Evolutionary conservation across 2,329 filamentous ascomycete species (phyloP).

Genomic region (Sarocladiaceae sp.): DNA sequence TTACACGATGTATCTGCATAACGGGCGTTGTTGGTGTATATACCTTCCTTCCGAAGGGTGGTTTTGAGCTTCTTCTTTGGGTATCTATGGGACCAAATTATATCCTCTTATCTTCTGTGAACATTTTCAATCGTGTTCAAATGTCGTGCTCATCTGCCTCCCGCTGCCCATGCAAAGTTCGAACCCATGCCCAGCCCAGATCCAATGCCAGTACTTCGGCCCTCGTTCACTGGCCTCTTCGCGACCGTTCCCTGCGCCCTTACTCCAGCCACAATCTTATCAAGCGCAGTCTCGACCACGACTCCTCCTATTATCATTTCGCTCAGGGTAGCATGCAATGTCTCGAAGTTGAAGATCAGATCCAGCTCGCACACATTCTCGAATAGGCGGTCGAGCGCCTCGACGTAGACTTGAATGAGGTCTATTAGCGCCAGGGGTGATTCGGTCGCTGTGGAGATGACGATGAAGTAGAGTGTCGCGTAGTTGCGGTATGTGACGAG

Average conservation of each 20-base stretch:
- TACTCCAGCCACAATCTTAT: slow-evolving; percentile 84
- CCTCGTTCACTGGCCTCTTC: slow-evolving; percentile 74
- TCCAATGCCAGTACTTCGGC: slow-evolving; percentile 41
- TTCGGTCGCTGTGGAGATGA: slow-evolving; percentile 95
- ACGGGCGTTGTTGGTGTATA: slow-evolving; percentile 21
- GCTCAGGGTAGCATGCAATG: slow-evolving; percentile 80
- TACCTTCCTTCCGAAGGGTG: slow-evolving; percentile 12
- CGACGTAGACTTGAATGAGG: slow-evolving; percentile 96
- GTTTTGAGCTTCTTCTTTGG: background rate
- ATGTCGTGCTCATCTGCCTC: slow-evolving; percentile 17
- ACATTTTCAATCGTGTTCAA: background rate
- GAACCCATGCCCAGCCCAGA: slow-evolving; percentile 52
- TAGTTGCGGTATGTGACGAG: slow-evolving; percentile 98
- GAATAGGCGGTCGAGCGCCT: slow-evolving; percentile 89
- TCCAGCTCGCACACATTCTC: slow-evolving; percentile 99
- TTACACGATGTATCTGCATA: slow-evolving; percentile 15
- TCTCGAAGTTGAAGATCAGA: slow-evolving; percentile 98
- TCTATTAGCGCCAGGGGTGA: slow-evolving; percentile 93
- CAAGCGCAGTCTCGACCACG: slow-evolving; percentile 86
- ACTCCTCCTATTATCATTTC: slow-evolving; percentile 97
- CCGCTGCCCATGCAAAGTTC: slow-evolving; percentile 51
- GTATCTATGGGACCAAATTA: background rate
- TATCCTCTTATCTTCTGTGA: slow-evolving; percentile 1
- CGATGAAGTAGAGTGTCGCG: slow-evolving; percentile 96
- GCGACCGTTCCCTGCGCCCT: slow-evolving; percentile 71